phyloP scores from a whole-genome alignment of 495 filamentous ascomycete genomes.

The Penicillium diatomitis region DNA sequence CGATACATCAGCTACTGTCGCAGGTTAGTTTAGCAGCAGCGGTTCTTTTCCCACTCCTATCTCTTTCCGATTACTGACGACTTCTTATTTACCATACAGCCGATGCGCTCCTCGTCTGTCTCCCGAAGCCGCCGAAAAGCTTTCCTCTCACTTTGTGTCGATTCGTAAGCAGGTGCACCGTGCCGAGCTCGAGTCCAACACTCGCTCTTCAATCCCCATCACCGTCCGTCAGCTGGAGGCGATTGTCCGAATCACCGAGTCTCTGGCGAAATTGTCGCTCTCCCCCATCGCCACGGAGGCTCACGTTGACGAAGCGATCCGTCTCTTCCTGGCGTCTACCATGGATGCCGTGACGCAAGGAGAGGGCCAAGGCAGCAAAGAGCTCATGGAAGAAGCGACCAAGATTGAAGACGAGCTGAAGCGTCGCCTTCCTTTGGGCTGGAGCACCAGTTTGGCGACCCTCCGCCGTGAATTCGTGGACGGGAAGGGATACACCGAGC shows the following conservation, averaged over 20 bases:
- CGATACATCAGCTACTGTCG: slow-evolving; percentile 98
- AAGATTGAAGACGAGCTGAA: slow-evolving; percentile 90
- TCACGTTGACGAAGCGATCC: slow-evolving; percentile 97
- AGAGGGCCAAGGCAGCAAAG: slow-evolving; percentile 66
- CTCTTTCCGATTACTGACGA: slow-evolving; percentile 22
- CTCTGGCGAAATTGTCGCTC: slow-evolving; percentile 83
- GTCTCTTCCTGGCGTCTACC: slow-evolving; percentile 90
- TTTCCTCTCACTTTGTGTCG: slow-evolving; percentile 93
- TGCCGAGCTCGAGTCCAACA: slow-evolving; percentile 75
- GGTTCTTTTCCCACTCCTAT: no score
- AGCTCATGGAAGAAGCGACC: slow-evolving; percentile 78
- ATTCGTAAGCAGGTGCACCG: slow-evolving; percentile 93
- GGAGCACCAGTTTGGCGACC: slow-evolving; percentile 83
- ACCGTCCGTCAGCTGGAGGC: slow-evolving; percentile 95
- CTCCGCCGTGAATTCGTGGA: slow-evolving; percentile 86
- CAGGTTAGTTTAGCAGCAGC: slow-evolving; percentile 48
- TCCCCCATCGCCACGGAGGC: slow-evolving; percentile 76
- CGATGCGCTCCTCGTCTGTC: slow-evolving; percentile 90
- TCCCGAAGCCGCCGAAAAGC: slow-evolving; percentile 87
- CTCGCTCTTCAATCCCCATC: slow-evolving; percentile 89
- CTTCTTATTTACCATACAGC: slow-evolving; percentile 28
- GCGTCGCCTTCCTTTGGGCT: slow-evolving; percentile 83
- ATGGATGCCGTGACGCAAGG: slow-evolving; percentile 98
- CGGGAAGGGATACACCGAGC: slow-evolving; percentile 76
- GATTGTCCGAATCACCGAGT: slow-evolving; percentile 94